Evolutionary conservation across 495 filamentous ascomycete species (phyloP).

Genomic region (Penicillium cataractarum): DNA sequence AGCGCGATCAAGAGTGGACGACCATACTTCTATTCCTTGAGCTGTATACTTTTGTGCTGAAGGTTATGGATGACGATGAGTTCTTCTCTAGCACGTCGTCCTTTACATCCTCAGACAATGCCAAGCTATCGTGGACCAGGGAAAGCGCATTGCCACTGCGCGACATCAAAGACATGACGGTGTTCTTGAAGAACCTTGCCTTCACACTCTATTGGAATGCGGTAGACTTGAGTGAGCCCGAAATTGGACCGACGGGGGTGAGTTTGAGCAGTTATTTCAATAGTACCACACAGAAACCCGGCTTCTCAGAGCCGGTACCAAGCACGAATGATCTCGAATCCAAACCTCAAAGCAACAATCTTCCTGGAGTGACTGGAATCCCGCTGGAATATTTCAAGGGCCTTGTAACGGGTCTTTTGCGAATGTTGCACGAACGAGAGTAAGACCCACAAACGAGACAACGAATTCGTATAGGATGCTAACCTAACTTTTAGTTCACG

Average conservation of each 20-base stretch:
- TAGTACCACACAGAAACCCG: slow-evolving; percentile 24
- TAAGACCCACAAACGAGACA: slow-evolving; percentile 35
- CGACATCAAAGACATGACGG: slow-evolving; percentile 73
- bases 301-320: slow-evolving; percentile 21
- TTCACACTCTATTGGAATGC: slow-evolving; percentile 89
- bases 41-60: slow-evolving; percentile 87
- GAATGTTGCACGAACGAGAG: slow-evolving; percentile 92
- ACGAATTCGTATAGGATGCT: too few relatives aligned
- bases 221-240: slow-evolving; percentile 63
- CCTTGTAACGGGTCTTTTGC: slow-evolving; percentile 79
- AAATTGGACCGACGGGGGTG: slow-evolving; percentile 45
- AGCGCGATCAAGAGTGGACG: slow-evolving; percentile 77
- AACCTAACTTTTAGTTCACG: slow-evolving; percentile 60
- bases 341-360: slow-evolving; percentile 42
- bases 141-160: slow-evolving; percentile 70
- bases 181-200: slow-evolving; percentile 90
- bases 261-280: slow-evolving; percentile 62
- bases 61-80: slow-evolving; percentile 88
- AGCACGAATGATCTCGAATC: slow-evolving; percentile 40
- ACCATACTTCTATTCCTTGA: slow-evolving; percentile 90
- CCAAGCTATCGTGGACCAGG: slow-evolving; percentile 53
- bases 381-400: slow-evolving; percentile 77
- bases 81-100: slow-evolving; percentile 50
- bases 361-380: slow-evolving; percentile 69
- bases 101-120: slow-evolving; percentile 38